Evolutionary conservation across 176 grass and related monocot genomes (phyloP).

Genomic region (Hyparrhenia diplandra): DNA sequence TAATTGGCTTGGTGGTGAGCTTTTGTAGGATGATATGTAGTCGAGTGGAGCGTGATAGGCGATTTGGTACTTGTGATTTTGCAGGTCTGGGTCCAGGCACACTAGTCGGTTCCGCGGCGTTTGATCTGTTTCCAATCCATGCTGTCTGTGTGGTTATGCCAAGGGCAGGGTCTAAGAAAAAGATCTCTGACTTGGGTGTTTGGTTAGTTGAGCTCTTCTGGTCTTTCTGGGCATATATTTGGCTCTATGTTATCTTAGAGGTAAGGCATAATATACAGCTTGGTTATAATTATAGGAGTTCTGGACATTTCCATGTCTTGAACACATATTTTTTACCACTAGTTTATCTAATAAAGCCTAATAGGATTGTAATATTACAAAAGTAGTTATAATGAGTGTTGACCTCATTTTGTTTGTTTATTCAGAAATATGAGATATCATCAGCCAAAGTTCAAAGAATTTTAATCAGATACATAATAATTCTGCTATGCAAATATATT

Average conservation of each 20-base stretch:
- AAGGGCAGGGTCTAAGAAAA: constrained; percentile 64
- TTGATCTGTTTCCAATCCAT: constrained; percentile 88
- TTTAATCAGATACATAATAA: neutral
- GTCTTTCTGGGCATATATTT: constrained; percentile 96
- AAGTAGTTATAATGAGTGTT: neutral
- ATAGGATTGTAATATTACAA: neutral
- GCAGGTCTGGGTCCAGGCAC: constrained; percentile 87
- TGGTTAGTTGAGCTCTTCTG: constrained; percentile 83
- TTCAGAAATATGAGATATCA: neutral
- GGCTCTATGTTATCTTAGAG: constrained; percentile 90
- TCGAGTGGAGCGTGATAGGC: neutral
- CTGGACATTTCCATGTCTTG: neutral
- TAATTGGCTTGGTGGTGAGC: neutral
- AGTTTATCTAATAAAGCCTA: neutral
- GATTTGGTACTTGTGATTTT: constrained; percentile 14
- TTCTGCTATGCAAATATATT: neutral
- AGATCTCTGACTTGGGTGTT: constrained; percentile 85
- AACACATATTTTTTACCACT: neutral
- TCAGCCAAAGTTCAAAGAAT: neutral
- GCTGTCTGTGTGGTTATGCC: constrained; percentile 84
- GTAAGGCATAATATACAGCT: constrained; percentile 16
- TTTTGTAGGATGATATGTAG: neutral
- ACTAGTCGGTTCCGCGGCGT: constrained; percentile 87
- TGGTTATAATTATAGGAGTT: neutral
- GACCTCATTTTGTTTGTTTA: neutral